Base-by-base conservation (phyloP, 495 filamentous ascomycete species). In the Xylaria longipes region DNA sequence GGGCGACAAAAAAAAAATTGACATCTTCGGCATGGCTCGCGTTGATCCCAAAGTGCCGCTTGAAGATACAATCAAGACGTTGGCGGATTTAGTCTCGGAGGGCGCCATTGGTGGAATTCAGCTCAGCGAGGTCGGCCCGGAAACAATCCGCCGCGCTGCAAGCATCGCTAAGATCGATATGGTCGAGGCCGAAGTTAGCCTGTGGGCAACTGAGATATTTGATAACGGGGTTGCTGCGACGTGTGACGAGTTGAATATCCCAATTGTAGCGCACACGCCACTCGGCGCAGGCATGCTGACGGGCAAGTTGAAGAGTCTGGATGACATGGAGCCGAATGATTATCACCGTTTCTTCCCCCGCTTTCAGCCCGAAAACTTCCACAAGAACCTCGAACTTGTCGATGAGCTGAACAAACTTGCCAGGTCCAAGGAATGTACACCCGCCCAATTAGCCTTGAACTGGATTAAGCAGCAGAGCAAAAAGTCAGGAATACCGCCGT, bases 1-100 rank as follows among this genome's bases (percentile, higher is more conserved):
- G 22, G 86, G 88, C 68, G 90, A 88, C 20, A 90, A 87, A 69
- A 94, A 94, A 82, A 88, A 80, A 37, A 82, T 95, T 69, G 93
- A 95, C 78, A 87, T 94, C 68, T 94, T 93, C 72, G 88, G 93
- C 74, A 87, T 81, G 60, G 90, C 91, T 37, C 83, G 92, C 1
- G 83, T 91, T 25, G 91, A 93, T 71, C 81, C 82, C 3, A 85
- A 87, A 0, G 83, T 80, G 20, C 78, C 78, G 2, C 50, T 79
- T 22, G 78, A 83, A 43, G 78, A 80, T 11, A 85, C 83, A 0
- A 76, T 84, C 63, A 82, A 80, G 27, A 81, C 74, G 4, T 54
- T 90, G 25, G 83, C 88, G 71, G 76, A 74, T 29, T 70, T 78
- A 20, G 85, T 93, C 12, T 85, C 90, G 8, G 70, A 85, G 57